phyloP scores from a whole-genome alignment of 2,329 filamentous ascomycete genomes.

The Alternaria postmessia region DNA sequence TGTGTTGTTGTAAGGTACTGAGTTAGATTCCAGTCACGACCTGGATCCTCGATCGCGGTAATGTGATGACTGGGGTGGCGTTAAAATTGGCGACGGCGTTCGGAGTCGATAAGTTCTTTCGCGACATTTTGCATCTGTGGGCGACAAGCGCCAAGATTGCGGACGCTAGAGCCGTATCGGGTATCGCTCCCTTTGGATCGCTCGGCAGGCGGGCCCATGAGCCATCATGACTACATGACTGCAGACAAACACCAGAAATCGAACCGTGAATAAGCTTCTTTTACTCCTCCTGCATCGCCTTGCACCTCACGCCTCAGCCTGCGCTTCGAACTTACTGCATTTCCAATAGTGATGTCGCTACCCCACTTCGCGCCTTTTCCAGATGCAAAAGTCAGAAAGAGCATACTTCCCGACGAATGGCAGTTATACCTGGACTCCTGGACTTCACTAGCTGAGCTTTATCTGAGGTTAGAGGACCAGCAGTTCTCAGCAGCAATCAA shows the following conservation, averaged over 20 bases:
- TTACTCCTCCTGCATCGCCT: neutral
- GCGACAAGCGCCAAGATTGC: constrained; percentile 24
- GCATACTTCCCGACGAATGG: constrained; percentile 77
- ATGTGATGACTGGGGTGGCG: constrained; percentile 61
- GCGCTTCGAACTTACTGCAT: neutral
- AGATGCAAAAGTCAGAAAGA: constrained; percentile 69
- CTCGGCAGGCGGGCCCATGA: constrained; percentile 25
- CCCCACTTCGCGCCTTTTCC: constrained; percentile 83
- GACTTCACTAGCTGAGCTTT: constrained; percentile 71
- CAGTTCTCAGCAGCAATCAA: constrained; percentile 62
- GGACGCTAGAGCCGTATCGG: constrained; percentile 45
- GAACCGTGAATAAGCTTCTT: neutral
- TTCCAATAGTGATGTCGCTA: constrained; percentile 55
- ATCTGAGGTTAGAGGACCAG: constrained; percentile 66
- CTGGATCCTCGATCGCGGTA: constrained; percentile 58
- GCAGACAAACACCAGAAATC: constrained; percentile 13
- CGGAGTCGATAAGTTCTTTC: constrained; percentile 31
- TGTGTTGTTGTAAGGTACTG: constrained; percentile 28
- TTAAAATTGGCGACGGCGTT: constrained; percentile 40
- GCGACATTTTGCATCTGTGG: constrained; percentile 24
- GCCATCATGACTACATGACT: constrained; percentile 38
- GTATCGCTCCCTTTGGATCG: constrained; percentile 18
- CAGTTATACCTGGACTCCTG: constrained; percentile 78
- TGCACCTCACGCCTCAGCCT: neutral
- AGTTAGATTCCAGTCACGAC: constrained; percentile 56